Base-by-base conservation (phyloP, 176 grass and related monocot species). In the Thinopyrum elongatum region DNA sequence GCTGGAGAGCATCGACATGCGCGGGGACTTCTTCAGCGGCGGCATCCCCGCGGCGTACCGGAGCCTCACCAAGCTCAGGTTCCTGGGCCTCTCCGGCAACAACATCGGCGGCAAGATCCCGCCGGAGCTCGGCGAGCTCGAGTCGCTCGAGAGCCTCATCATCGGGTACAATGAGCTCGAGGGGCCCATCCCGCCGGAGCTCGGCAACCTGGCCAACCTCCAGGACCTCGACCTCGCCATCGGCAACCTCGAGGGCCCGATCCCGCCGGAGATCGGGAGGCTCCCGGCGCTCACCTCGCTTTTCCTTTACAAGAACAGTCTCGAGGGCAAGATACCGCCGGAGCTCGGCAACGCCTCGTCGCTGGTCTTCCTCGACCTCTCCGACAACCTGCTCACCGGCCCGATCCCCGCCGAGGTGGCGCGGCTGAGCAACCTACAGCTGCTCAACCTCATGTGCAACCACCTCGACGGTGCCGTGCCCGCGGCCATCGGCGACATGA, bases 401-500 rank as follows among this genome's bases (percentile, higher is more conserved):
- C 41, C 55, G 42, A 88, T 98, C 23, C 95, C 95, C 33, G 78
- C 75, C 12, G 93, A 98, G 84, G 34, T 98, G 3, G 65, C 88
- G 6, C 74, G 41, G 80, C 34, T 98, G 84, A 83, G 89, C 79
- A 79, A 90, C 69, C 74, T 98, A 12, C 90, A 85, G 46, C 44
- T 98, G 19, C 86, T 98, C 15, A 98, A 95, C 69, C 77, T 98
- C 10, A 95, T 98, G 96, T 95, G 96, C 90, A 98, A 98, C 88
- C 90, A 86, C 78, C 91, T 98, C 29, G 84, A 79, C 51, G 90
- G 96, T 64, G 23, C 80, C 0, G 91, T 98, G 83, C 96, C 96
- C 5, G 26, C 86, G 11, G 73, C 81, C 47, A 84, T 98, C 57
- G 93, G 91, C 4, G 86, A 94, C 13, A 84, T 98, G 87, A 30